Percentiles rank a stretch among this genome's conserved stretches.
These are phyloP conservation scores for Lachancea kluyveri DNA, from an alignment of 805 yeast species.

Conservation along the genomic window DNA sequence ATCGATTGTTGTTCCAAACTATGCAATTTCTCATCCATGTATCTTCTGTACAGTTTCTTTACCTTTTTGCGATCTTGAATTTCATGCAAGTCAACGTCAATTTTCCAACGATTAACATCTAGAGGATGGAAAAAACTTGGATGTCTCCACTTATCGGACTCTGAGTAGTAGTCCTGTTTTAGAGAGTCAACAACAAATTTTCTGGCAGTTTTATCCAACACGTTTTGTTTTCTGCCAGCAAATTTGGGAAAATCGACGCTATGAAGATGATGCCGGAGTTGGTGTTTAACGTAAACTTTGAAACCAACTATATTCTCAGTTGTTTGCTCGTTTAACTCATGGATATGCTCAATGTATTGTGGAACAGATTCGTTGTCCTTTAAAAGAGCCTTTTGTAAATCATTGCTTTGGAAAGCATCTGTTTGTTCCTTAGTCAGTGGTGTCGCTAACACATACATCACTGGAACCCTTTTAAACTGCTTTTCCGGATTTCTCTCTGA, in stretches of 20 bases:
- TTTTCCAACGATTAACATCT: slow-evolving; percentile 33
- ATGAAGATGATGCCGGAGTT: slow-evolving; percentile 29
- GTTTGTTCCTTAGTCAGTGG: slow-evolving; percentile 29
- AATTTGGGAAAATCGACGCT: slow-evolving; percentile 19
- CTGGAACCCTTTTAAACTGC: too few relatives aligned
- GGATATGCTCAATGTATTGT: slow-evolving; percentile 14
- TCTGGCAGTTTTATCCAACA: slow-evolving; percentile 38
- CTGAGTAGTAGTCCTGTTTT: slow-evolving; percentile 23
- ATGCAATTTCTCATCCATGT: slow-evolving; percentile 21
- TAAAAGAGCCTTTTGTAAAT: slow-evolving; percentile 7
- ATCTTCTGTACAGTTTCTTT: slow-evolving; percentile 15
- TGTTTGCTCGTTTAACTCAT: slow-evolving; percentile 11
- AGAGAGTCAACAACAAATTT: slow-evolving; percentile 36
- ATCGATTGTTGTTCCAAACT: slow-evolving; percentile 22
- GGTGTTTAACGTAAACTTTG: slow-evolving; percentile 32
- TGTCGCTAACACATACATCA: slow-evolving; percentile 29
- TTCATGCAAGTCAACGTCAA: slow-evolving; percentile 24
- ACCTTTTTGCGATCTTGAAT: slow-evolving; percentile 16
- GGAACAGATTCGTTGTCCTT: slow-evolving; percentile 8
- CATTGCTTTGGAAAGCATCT: slow-evolving; percentile 16
- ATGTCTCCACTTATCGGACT: slow-evolving; percentile 12
- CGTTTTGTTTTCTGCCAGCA: slow-evolving; percentile 12
- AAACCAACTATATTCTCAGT: slow-evolving; percentile 33
- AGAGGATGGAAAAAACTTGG: slow-evolving; percentile 25
- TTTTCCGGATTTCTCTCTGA: slow-evolving; percentile 3